Base-by-base conservation (phyloP, 2,329 filamentous ascomycete genomes). In the Drechslerella stenobrocha region DNA sequence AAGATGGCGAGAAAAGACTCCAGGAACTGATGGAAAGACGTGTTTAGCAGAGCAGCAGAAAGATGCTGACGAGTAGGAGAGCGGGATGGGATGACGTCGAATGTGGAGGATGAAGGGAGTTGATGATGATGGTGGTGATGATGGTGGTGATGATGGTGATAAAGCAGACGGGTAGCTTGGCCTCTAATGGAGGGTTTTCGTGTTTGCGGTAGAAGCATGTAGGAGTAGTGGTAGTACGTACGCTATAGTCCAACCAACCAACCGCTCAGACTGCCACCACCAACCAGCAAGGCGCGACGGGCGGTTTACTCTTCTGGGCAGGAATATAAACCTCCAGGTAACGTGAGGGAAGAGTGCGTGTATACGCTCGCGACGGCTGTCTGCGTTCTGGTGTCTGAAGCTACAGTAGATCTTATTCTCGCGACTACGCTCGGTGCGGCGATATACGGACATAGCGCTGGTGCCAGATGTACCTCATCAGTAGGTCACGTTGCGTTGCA, bases 401-500 rank as follows among this genome's bases (percentile, higher is more conserved):
- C n/a, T n/a, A n/a, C n/a, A n/a, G n/a, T n/a, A n/a, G n/a, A n/a
- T n/a, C n/a, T n/a, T n/a, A 11, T 30, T 30, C 28, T 30, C 28
- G 11, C 28, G 28, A 5, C 28, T 30, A 30, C 28, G 5, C 28
- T 5, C 5, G 28, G 28, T 30, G 28, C 28, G 28, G 28, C 28
- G 5, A 30, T 30, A 30, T 30, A 5, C 5, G 28, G 28, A 30
- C 28, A 30, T n/a, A n/a, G n/a, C n/a, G 28, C 40, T 44, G 32
- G 23, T 53, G 51, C 51, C 51, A 9, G 35, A 55, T 20, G 42
- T 64, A 64, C 59, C 52, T 57, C 18, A 32, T 18, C 45, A 51
- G 46, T n/a, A 56, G 45, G 59, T 64, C 59, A 64, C 35, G 59
- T 15, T 45, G 59, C 56, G 59, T 64, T 64, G 52, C 42, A 24